Percentiles rank a stretch among this genome's conserved stretches.
Evolutionary conservation across 208 protist species (phyloP).

Genomic region (Phytomonas francai): DNA sequence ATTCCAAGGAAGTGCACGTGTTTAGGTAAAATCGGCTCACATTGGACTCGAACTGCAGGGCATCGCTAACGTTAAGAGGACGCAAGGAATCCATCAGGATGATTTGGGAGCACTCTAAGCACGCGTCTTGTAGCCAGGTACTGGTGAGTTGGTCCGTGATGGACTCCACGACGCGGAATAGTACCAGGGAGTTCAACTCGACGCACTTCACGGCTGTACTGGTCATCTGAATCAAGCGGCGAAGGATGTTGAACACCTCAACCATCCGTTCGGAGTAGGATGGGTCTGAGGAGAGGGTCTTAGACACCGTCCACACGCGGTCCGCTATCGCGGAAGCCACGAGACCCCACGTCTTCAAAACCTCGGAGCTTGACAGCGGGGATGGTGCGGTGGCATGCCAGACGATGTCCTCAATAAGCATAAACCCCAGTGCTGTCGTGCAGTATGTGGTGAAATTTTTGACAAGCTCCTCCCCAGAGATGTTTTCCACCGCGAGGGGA

Average conservation of each 20-base stretch:
- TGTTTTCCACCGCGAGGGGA: slow-evolving; percentile 22
- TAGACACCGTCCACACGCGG: slow-evolving; percentile 34
- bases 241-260: slow-evolving; percentile 51
- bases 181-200: slow-evolving; percentile 55
- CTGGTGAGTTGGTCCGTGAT: slow-evolving; percentile 76
- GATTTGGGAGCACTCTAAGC: slow-evolving; percentile 50
- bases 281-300: slow-evolving; percentile 38
- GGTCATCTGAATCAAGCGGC: slow-evolving; percentile 46
- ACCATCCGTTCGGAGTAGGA: slow-evolving; percentile 54
- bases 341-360: slow-evolving; percentile 73
- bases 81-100: slow-evolving; percentile 58
- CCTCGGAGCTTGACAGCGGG: slow-evolving; percentile 62
- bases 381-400: slow-evolving; percentile 72
- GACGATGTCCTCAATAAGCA: slow-evolving; percentile 81
- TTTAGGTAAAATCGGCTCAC: slow-evolving; percentile 61
- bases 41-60: slow-evolving; percentile 43
- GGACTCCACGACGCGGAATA: slow-evolving; percentile 64
- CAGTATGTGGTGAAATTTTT: slow-evolving; percentile 51
- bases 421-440: slow-evolving; percentile 65
- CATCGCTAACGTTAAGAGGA: slow-evolving; percentile 31
- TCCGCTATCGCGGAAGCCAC: slow-evolving; percentile 37
- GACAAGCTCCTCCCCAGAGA: slow-evolving; percentile 29
- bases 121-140: slow-evolving; percentile 72
- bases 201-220: slow-evolving; percentile 59
- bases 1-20: slow-evolving; percentile 48